These are phyloP conservation scores for Taiozyma sp. DNA, from an alignment of 1,139 yeast species.

Conservation along the genomic window DNA sequence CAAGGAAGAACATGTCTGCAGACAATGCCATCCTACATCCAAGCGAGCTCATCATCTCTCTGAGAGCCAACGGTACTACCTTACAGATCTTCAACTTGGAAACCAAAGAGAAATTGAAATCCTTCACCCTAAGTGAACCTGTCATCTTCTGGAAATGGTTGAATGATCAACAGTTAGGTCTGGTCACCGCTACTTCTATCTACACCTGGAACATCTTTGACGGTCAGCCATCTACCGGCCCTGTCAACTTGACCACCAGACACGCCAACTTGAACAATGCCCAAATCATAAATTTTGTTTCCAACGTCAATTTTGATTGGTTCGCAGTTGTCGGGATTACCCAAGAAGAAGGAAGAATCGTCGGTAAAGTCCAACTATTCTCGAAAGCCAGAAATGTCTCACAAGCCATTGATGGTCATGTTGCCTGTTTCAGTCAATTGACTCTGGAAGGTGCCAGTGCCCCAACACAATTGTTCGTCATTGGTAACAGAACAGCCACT, in stretches of 20 bases:
- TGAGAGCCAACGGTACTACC: slow-evolving; percentile 95
- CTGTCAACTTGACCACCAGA: slow-evolving; percentile 75
- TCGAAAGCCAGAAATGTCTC: slow-evolving; percentile 87
- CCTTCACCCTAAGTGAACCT: slow-evolving; percentile 82
- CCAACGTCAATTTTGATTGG: slow-evolving; percentile 84
- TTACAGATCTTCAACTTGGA: slow-evolving; percentile 90
- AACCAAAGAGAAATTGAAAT: slow-evolving; percentile 83
- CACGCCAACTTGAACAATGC: slow-evolving; percentile 76
- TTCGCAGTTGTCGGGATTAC: slow-evolving; percentile 93
- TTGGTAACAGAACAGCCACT: slow-evolving; percentile 81
- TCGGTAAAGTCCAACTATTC: slow-evolving; percentile 92
- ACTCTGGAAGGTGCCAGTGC: slow-evolving; percentile 67
- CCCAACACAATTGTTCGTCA: slow-evolving; percentile 84
- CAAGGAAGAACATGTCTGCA: slow-evolving; percentile 92
- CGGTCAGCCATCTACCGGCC: slow-evolving; percentile 70
- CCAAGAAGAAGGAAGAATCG: slow-evolving; percentile 91
- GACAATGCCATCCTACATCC: slow-evolving; percentile 99
- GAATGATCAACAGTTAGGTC: slow-evolving; percentile 65
- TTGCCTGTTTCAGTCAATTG: slow-evolving; percentile 80
- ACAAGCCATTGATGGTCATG: slow-evolving; percentile 98
- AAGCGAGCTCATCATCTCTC: slow-evolving; percentile 76
- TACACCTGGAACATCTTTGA: slow-evolving; percentile 85
- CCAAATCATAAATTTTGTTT: slow-evolving; percentile 88
- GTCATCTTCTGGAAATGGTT: slow-evolving; percentile 98
- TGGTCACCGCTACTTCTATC: slow-evolving; percentile 74